These are phyloP conservation scores for Glebionis coronaria DNA, from an alignment of 129 eudicot species.

Conservation along the genomic window DNA sequence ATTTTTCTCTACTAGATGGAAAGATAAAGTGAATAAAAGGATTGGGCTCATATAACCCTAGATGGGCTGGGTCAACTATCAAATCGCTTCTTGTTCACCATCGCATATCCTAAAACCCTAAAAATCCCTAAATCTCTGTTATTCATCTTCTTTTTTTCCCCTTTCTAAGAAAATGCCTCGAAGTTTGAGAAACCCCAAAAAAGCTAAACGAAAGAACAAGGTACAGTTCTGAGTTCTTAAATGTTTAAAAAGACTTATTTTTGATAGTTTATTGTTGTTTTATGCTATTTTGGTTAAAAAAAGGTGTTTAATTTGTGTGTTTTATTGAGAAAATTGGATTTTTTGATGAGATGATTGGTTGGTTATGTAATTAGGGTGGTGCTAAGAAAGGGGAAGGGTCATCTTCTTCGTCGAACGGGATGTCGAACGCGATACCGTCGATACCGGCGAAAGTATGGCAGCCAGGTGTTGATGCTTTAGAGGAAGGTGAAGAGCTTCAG, in stretches of 20 bases:
- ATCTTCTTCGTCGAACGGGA: slow-evolving; percentile 33
- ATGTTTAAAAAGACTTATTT: no score
- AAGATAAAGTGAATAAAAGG: no score
- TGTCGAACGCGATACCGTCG: slow-evolving; percentile 36
- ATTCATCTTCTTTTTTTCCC: neutral
- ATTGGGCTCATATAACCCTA: no score
- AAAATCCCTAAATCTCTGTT: slow-evolving; percentile 30
- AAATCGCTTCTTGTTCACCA: no score
- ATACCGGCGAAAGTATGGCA: slow-evolving; percentile 85
- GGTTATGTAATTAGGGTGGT: slow-evolving; percentile 18
- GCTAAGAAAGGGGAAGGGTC: slow-evolving; percentile 62
- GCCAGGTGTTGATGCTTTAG: slow-evolving; percentile 88
- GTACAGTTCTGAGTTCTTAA: slow-evolving; percentile 16
- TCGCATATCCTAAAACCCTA: slow-evolving; percentile 39
- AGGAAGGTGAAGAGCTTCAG: slow-evolving; percentile 94
- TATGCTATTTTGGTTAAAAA: no score
- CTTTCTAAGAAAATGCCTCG: slow-evolving; percentile 48
- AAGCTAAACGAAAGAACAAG: slow-evolving; percentile 77
- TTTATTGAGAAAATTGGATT: no score
- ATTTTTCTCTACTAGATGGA: no score
- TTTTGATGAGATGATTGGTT: neutral
- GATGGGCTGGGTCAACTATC: no score
- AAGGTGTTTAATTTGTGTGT: no score
- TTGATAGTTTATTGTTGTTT: no score
- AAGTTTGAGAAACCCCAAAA: slow-evolving; percentile 72